A percentile compares a stretch with the other conserved stretches of the same genome.
phyloP scores from a whole-genome alignment of 768 basidiomycete species.

The Hygrophorus pudorinus region DNA sequence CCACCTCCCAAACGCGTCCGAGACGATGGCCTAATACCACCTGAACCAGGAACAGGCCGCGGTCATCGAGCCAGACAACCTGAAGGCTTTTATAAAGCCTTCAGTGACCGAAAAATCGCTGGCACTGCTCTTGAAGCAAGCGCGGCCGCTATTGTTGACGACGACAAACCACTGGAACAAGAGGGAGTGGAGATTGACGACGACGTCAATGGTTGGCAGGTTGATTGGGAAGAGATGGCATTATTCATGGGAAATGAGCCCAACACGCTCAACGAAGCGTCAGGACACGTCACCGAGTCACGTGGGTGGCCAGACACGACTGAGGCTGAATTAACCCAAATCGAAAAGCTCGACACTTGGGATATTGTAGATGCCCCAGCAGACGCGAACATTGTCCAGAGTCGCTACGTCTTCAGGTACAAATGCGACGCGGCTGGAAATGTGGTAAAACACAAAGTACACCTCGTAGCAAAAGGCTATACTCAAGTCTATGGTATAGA shows the following conservation, averaged over 20 bases:
- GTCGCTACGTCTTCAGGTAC: slow-evolving; percentile 3
- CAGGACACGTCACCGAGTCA: neutral
- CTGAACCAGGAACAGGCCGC: neutral
- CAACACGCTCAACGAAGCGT: neutral
- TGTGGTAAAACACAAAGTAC: slow-evolving; percentile 3
- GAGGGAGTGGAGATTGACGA: neutral
- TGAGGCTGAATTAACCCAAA: slow-evolving; percentile 1
- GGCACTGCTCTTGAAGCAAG: neutral
- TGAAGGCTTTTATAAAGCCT: slow-evolving; percentile 2
- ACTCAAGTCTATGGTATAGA: too few species aligned
- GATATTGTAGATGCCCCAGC: slow-evolving; percentile 1
- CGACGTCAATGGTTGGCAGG: too few species aligned
- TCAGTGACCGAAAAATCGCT: neutral
- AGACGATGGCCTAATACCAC: neutral
- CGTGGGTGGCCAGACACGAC: slow-evolving; percentile 8
- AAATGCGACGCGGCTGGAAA: too few species aligned
- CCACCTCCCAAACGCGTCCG: neutral
- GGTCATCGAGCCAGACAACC: neutral
- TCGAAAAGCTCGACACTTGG: slow-evolving; percentile 5
- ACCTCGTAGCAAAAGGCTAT: slow-evolving; percentile 17
- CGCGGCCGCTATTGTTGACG: neutral
- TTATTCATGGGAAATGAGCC: neutral
- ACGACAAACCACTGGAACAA: neutral
- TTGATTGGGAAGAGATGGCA: neutral
- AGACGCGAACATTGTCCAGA: neutral